These are phyloP conservation scores for Oemleria cerasiformis DNA, from an alignment of 306 rosid genomes.

Conservation along the genomic window DNA sequence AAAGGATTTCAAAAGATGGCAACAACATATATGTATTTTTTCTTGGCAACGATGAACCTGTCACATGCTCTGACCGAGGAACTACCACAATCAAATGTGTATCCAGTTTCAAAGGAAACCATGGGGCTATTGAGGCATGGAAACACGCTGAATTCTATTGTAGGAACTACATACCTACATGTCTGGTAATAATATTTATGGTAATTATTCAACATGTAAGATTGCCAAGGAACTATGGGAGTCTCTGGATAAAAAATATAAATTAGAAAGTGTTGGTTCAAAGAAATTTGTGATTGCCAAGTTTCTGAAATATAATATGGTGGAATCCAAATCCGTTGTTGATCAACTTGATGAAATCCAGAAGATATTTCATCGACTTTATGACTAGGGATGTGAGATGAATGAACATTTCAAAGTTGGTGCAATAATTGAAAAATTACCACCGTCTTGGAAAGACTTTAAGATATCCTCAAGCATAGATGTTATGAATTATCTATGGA, in stretches of 20 bases:
- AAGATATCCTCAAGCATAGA: background rate
- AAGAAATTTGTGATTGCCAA: slow-evolving; percentile 5
- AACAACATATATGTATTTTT: background rate
- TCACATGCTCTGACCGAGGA: too few relatives aligned
- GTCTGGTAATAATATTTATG: background rate
- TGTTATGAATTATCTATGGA: background rate
- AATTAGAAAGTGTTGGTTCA: background rate
- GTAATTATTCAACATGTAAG: background rate
- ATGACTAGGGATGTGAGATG: background rate
- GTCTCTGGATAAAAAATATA: background rate
- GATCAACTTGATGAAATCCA: slow-evolving; percentile 1
- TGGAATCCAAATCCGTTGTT: background rate
- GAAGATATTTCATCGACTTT: background rate
- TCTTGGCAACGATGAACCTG: background rate
- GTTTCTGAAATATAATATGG: background rate
- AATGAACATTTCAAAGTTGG: slow-evolving; percentile 6
- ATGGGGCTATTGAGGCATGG: background rate
- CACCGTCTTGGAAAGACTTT: background rate
- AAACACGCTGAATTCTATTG: background rate
- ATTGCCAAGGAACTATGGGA: background rate
- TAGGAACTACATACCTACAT: background rate
- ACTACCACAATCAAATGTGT: background rate
- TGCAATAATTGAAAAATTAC: background rate
- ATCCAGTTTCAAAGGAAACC: background rate
- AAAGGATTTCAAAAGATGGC: background rate